Evolutionary conservation across 1,284 basidiomycete genomes (phyloP).

Genomic region (Tilletiopsis washingtonensis): DNA sequence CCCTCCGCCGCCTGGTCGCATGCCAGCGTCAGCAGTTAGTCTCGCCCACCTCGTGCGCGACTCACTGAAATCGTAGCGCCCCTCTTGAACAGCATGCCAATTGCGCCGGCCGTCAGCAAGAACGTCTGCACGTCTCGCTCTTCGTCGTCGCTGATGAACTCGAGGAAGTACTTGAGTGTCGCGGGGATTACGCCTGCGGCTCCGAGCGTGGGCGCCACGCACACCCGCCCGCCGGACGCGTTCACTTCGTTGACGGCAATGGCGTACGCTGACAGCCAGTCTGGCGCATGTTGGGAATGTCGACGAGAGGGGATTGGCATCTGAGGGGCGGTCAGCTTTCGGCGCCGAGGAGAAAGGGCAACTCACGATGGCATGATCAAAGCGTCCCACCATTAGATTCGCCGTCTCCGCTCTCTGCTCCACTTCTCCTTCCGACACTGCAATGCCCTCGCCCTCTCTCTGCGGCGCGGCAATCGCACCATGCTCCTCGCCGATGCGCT

Average conservation of each 20-base stretch:
- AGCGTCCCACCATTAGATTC: too few relatives aligned
- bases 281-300: conserved; percentile 82
- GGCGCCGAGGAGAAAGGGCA: too few relatives aligned
- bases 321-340: too few relatives aligned
- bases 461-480: neutral
- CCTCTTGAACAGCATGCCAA: conserved; percentile 95
- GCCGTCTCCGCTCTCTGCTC: too few relatives aligned
- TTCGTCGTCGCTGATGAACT: conserved; percentile 83
- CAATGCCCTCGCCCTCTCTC: neutral
- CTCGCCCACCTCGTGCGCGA: conserved; percentile 62
- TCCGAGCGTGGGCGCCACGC: conserved; percentile 80
- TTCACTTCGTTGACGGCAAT: conserved; percentile 61
- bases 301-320: conserved; percentile 64
- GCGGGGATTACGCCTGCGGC: conserved; percentile 77
- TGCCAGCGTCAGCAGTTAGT: conserved; percentile 12
- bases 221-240: conserved; percentile 81
- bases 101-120: conserved; percentile 69
- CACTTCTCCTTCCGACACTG: too few relatives aligned
- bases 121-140: conserved; percentile 79
- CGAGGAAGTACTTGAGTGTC: conserved; percentile 71
- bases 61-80: conserved; percentile 94
- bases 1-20: conserved; percentile 4
- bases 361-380: conserved; percentile 71
- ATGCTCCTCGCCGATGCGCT: too few relatives aligned
- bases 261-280: conserved; percentile 61